Evolutionary conservation across 2,329 filamentous ascomycete genomes (phyloP).

Genomic region (Aureobasidium sp.): DNA sequence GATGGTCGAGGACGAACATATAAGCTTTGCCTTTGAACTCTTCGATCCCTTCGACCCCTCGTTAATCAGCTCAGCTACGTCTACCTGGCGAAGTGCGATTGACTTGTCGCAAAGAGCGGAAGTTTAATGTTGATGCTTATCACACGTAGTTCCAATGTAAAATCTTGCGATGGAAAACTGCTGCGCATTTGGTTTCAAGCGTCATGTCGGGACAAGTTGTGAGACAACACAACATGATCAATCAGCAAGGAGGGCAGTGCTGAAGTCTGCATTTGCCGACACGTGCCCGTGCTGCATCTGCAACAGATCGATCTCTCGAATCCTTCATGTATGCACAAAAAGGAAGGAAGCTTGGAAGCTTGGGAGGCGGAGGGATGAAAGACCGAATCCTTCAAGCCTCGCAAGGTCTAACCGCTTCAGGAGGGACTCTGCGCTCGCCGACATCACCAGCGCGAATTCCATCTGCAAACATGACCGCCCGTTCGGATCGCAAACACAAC

Average conservation of each 20-base stretch:
- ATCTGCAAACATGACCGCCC: background rate
- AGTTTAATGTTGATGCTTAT: too few relatives aligned
- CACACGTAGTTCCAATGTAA: too few relatives aligned
- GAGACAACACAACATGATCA: background rate
- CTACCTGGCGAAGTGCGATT: too few relatives aligned
- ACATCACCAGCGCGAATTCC: background rate
- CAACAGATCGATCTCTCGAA: background rate
- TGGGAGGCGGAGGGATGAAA: background rate
- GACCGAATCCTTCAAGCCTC: background rate
- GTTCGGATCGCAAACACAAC: background rate
- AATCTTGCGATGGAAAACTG: too few relatives aligned
- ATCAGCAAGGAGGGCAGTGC: background rate
- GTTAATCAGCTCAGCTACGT: too few relatives aligned
- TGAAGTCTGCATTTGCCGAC: background rate
- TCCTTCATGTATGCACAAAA: background rate
- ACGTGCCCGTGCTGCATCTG: background rate
- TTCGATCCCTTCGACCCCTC: too few relatives aligned
- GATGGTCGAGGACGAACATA: background rate
- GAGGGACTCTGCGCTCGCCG: slow-evolving; percentile 6
- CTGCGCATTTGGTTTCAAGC: too few relatives aligned
- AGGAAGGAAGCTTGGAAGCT: background rate
- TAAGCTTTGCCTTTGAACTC: too few relatives aligned
- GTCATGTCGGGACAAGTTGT: too few relatives aligned
- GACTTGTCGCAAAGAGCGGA: too few relatives aligned
- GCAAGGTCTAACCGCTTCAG: background rate